phyloP scores from a whole-genome alignment of 345 rosid genomes.

The Arabidopsis arenosa region DNA sequence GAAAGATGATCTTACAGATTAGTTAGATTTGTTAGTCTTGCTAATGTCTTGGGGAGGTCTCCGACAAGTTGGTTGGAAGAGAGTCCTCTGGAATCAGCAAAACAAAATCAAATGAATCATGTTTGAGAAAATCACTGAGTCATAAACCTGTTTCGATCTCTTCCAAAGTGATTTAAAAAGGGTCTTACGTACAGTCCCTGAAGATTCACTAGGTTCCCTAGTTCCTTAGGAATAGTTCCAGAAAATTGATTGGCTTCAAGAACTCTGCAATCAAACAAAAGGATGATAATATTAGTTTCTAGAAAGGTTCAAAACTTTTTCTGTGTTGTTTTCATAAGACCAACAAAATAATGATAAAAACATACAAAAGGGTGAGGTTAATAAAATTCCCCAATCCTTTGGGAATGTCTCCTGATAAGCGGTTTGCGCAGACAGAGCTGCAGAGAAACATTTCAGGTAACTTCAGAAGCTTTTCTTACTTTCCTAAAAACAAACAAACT shows the following conservation, averaged over 20 bases:
- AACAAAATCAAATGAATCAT: constrained; percentile 5
- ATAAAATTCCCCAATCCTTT: constrained; percentile 53
- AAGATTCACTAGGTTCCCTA: constrained; percentile 56
- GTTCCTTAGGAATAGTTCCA: constrained; percentile 55
- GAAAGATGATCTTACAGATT: constrained; percentile 47
- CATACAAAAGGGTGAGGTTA: constrained; percentile 45
- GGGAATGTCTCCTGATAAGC: constrained; percentile 65
- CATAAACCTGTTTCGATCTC: background rate
- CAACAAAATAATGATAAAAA: background rate
- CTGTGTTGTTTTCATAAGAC: background rate
- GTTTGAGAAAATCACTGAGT: background rate
- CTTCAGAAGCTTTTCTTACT: constrained; percentile 9
- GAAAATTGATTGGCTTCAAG: constrained; percentile 60
- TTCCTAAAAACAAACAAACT: background rate
- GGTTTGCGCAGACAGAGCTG: constrained; percentile 58
- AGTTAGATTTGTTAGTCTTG: constrained; percentile 45
- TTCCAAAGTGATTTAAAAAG: background rate
- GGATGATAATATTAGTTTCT: background rate
- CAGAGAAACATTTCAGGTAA: constrained; percentile 16
- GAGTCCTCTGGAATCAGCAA: constrained; percentile 45
- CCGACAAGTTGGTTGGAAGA: constrained; percentile 56
- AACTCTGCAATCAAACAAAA: constrained; percentile 42
- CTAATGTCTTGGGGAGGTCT: constrained; percentile 49
- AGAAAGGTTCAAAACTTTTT: background rate
- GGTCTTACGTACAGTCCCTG: constrained; percentile 45